These are phyloP conservation scores for Thelonectria discophora DNA, from an alignment of 2,329 filamentous ascomycete genomes.

Conservation along the genomic window DNA sequence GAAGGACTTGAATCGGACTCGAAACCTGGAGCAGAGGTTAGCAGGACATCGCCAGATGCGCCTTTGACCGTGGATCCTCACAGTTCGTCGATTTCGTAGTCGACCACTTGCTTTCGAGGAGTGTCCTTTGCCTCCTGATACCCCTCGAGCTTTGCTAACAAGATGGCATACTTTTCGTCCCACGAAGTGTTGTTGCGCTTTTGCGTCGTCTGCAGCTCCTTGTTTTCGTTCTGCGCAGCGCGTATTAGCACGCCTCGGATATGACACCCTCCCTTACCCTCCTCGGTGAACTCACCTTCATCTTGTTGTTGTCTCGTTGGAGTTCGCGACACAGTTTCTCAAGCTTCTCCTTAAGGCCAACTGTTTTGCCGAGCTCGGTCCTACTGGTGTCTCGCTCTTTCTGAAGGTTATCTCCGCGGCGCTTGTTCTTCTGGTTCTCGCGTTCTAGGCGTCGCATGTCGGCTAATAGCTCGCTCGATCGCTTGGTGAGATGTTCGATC, in stretches of 20 bases:
- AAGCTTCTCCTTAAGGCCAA: slow-evolving; percentile 91
- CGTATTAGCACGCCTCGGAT: slow-evolving; percentile 36
- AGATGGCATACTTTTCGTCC: slow-evolving; percentile 82
- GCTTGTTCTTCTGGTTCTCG: slow-evolving; percentile 95
- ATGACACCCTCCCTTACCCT: neutral
- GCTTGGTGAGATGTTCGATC: slow-evolving; percentile 88
- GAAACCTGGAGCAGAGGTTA: slow-evolving; percentile 66
- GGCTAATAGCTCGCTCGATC: slow-evolving; percentile 88
- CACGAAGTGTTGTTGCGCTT: slow-evolving; percentile 83
- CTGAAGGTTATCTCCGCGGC: slow-evolving; percentile 90
- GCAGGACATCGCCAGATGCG: neutral
- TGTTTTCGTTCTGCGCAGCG: slow-evolving; percentile 80
- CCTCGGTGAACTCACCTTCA: slow-evolving; percentile 74
- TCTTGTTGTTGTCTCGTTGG: slow-evolving; percentile 96
- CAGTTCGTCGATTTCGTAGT: slow-evolving; percentile 91
- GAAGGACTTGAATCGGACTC: slow-evolving; percentile 89
- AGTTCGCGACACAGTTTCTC: slow-evolving; percentile 96
- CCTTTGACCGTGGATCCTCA: slow-evolving; percentile 56
- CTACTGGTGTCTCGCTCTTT: slow-evolving; percentile 95
- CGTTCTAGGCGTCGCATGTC: slow-evolving; percentile 97
- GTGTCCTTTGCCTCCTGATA: slow-evolving; percentile 88
- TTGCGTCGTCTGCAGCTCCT: slow-evolving; percentile 86
- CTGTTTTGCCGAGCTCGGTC: slow-evolving; percentile 88
- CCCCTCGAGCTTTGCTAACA: slow-evolving; percentile 86
- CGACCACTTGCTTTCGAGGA: slow-evolving; percentile 80